Evolutionary conservation across 768 basidiomycete species (phyloP).

Genomic region (Hydnum rufescens): DNA sequence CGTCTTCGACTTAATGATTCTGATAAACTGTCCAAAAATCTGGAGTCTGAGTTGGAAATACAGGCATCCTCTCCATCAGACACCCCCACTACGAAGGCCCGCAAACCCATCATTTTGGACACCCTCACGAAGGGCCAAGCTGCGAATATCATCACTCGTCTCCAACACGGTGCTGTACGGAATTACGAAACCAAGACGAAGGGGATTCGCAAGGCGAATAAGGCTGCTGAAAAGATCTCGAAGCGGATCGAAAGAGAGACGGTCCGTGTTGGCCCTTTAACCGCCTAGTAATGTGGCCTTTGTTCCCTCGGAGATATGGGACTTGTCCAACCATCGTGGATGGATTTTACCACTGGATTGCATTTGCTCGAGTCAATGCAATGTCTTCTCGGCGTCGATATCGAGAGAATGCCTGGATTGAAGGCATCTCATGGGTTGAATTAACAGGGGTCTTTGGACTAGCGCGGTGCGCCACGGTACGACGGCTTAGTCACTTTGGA

Average conservation of each 20-base stretch:
- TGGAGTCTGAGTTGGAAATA: not conserved
- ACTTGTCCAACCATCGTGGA: too few relatives aligned
- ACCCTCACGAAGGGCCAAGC: constrained; percentile 59
- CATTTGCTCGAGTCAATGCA: too few relatives aligned
- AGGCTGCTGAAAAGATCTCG: constrained; percentile 28
- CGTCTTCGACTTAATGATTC: constrained; percentile 21
- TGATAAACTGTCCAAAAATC: not conserved
- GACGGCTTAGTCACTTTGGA: too few relatives aligned
- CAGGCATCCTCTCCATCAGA: not conserved
- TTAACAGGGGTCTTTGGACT: too few relatives aligned
- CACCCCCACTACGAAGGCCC: not conserved
- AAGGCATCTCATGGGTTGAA: too few relatives aligned
- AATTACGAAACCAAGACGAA: constrained; percentile 32
- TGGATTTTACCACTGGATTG: too few relatives aligned
- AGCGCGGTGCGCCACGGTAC: too few relatives aligned
- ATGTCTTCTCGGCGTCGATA: too few relatives aligned
- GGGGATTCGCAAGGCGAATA: constrained; percentile 20
- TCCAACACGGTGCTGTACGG: constrained; percentile 62
- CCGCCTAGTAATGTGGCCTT: not conserved
- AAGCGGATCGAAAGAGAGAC: constrained; percentile 30
- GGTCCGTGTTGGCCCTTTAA: constrained; percentile 39
- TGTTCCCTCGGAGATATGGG: too few relatives aligned
- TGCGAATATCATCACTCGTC: constrained; percentile 53
- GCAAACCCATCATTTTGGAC: constrained; percentile 13
- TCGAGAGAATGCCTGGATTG: too few relatives aligned